Evolutionary conservation across 2,329 filamentous ascomycete species (phyloP), one percentile per base, ranked within the genome.

Genomic region (Blastomyces emzantsi): DNA sequence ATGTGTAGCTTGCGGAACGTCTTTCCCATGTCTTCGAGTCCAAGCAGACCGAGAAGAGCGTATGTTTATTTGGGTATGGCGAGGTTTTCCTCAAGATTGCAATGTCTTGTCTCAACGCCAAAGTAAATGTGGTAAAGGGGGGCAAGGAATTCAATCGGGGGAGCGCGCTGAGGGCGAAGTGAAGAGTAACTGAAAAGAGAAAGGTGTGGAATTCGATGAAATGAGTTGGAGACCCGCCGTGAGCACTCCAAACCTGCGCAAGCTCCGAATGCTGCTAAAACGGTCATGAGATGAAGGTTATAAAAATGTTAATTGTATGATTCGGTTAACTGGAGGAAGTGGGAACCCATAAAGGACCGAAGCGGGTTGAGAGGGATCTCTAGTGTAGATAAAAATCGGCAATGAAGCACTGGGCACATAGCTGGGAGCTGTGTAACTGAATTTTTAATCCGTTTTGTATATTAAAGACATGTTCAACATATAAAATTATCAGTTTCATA

Each of bases 1-100:
- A 90, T 79, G 59, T 81, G 75, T 43, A 83, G 73, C 1, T 78
- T 77, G 17, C 78, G 78, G 70, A 90, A 84, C 8, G 76, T 67
- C 7, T 74, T 74, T 17, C 76, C 78, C 74, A 78, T 76, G 19
- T 9, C 33, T 39, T 13, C 1, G n/a, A 25, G 19, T 1, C 11
- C 30, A 41, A 25, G 4, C 33, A 22, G 33, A 5, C 4, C 5
- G 41, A 19, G 3, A 55, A 36, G 36, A 55, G 19, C 6, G 25
- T 19, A 22, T 13, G n/a, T 33, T 25, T 11, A 28, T 36, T 55
- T 55, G 15, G 51, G 19, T 36, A 33, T 19, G 28, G 30, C 2
- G n/a, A 25, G n/a, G n/a, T 11, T 57, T 13, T 22, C 28, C 8
- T 33, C 15, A 55, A 36, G n/a, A 33, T 33, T 33, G 1, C 30